Evolutionary conservation across 2,329 filamentous ascomycete species (phyloP).

Genomic region (Diaporthe vexans): DNA sequence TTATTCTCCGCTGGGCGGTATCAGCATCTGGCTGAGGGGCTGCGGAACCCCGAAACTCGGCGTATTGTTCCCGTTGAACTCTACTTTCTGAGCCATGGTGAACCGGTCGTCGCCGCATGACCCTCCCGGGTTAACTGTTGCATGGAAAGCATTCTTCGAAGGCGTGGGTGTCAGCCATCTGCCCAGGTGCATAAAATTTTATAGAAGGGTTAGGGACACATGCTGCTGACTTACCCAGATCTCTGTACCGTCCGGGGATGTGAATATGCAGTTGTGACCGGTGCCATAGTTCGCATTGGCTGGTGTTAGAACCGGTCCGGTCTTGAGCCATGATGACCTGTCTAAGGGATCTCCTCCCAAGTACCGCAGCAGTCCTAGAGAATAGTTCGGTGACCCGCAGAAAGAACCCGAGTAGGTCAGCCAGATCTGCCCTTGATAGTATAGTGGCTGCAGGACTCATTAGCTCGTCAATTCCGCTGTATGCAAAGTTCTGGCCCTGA

Average conservation of each 20-base stretch:
- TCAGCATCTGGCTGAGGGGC: not conserved
- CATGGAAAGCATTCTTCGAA: slow-evolving; percentile 28
- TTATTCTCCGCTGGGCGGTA: slow-evolving; percentile 26
- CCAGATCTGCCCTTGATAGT: slow-evolving; percentile 41
- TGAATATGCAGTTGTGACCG: slow-evolving; percentile 42
- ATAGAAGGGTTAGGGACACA: not conserved
- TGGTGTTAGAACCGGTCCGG: slow-evolving; percentile 40
- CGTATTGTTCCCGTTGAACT: slow-evolving; percentile 25
- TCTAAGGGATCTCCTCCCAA: slow-evolving; percentile 35
- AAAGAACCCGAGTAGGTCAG: slow-evolving; percentile 42
- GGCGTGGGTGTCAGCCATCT: not conserved
- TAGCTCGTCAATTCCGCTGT: too few species aligned
- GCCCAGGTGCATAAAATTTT: not conserved
- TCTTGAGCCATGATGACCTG: slow-evolving; percentile 40
- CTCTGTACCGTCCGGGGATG: slow-evolving; percentile 24
- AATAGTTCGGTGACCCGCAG: slow-evolving; percentile 42
- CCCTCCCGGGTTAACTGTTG: not conserved
- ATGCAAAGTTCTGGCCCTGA: too few species aligned
- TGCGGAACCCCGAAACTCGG: slow-evolving; percentile 13
- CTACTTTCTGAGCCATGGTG: slow-evolving; percentile 16
- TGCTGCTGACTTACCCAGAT: slow-evolving; percentile 18
- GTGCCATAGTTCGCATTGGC: slow-evolving; percentile 43
- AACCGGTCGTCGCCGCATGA: not conserved
- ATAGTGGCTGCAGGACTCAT: too few species aligned
- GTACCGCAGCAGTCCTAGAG: slow-evolving; percentile 39